Conservation (phyloP, 176 grass and related monocot species). For the Triticum timopheevii region DNA sequence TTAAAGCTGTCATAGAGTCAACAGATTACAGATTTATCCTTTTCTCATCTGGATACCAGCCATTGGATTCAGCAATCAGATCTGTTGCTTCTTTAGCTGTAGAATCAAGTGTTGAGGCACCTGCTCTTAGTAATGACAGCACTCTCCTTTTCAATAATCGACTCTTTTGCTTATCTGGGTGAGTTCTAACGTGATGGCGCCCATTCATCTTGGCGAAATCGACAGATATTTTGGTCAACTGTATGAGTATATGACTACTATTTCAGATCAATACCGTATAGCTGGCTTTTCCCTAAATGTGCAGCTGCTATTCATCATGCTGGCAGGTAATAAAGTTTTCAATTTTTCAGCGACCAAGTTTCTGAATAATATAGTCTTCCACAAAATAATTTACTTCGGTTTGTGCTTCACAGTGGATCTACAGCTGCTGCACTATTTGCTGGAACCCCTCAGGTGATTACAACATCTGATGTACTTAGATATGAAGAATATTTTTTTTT, state of each 20-base stretch:
- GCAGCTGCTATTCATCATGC: slow-evolving; percentile 75
- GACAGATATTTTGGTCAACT: neutral
- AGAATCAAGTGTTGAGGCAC: slow-evolving; percentile 17
- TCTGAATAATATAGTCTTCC: slow-evolving; percentile 9
- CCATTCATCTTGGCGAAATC: slow-evolving; percentile 5
- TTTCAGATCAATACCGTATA: slow-evolving; percentile 85
- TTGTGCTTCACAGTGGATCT: slow-evolving; percentile 64
- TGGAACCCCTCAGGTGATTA: slow-evolving; percentile 73
- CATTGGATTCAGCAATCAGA: slow-evolving; percentile 72
- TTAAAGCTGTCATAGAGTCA: slow-evolving; percentile 63
- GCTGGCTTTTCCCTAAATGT: slow-evolving; percentile 82
- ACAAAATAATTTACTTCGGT: neutral
- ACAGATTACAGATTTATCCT: slow-evolving; percentile 68
- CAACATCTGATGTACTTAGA: neutral
- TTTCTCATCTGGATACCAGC: slow-evolving; percentile 72
- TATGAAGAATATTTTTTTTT: neutral
- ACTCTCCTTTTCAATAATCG: slow-evolving; percentile 57
- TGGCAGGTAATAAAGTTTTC: slow-evolving; percentile 55
- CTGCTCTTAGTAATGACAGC: slow-evolving; percentile 22
- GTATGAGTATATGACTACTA: neutral
- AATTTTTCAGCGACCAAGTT: neutral
- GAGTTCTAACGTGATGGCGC: slow-evolving; percentile 9
- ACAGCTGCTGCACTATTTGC: slow-evolving; percentile 74
- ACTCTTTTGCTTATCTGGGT: slow-evolving; percentile 93
- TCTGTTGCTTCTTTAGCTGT: slow-evolving; percentile 42